These are phyloP conservation scores for Aulographum hederae DNA, from an alignment of 2,329 filamentous ascomycete species.

Conservation along the genomic window DNA sequence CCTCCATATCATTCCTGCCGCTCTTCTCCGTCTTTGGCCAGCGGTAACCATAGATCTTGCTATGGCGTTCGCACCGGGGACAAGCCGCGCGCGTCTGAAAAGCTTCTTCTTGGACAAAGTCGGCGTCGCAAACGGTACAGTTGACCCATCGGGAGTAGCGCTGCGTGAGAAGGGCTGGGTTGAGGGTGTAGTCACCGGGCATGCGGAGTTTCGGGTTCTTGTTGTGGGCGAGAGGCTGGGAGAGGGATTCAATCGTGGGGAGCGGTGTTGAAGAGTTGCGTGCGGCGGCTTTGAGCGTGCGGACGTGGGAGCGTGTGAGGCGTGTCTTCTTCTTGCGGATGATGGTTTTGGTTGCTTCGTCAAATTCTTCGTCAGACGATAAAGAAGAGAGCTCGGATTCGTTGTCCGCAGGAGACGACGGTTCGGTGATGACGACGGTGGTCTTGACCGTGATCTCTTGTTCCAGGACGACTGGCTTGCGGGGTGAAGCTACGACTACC, in stretches of 20 bases:
- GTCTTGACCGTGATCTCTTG: no score
- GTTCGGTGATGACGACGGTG: no score
- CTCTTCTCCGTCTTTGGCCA: constrained; percentile 91
- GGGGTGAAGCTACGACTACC: no score
- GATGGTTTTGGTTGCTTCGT: no score
- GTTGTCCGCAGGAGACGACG: no score
- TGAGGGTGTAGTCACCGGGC: constrained; percentile 54
- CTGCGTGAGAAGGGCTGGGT: constrained; percentile 55
- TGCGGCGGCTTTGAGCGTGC: neutral
- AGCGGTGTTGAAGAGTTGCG: neutral
- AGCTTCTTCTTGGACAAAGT: constrained; percentile 77
- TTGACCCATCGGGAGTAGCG: constrained; percentile 70
- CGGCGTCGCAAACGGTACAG: constrained; percentile 49
- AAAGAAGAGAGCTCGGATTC: no score
- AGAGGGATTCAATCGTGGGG: constrained; percentile 1
- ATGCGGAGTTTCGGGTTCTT: constrained; percentile 10
- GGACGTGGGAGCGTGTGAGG: neutral
- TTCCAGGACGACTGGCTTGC: no score
- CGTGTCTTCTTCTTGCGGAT: no score
- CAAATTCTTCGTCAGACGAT: no score
- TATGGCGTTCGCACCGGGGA: constrained; percentile 85
- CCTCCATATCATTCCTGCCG: constrained; percentile 51
- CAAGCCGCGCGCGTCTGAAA: constrained; percentile 76
- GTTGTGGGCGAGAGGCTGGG: constrained; percentile 1
- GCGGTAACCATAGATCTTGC: constrained; percentile 81